These are phyloP conservation scores for Penicillium tannophilum DNA, from an alignment of 495 filamentous ascomycete species.

Conservation along the genomic window DNA sequence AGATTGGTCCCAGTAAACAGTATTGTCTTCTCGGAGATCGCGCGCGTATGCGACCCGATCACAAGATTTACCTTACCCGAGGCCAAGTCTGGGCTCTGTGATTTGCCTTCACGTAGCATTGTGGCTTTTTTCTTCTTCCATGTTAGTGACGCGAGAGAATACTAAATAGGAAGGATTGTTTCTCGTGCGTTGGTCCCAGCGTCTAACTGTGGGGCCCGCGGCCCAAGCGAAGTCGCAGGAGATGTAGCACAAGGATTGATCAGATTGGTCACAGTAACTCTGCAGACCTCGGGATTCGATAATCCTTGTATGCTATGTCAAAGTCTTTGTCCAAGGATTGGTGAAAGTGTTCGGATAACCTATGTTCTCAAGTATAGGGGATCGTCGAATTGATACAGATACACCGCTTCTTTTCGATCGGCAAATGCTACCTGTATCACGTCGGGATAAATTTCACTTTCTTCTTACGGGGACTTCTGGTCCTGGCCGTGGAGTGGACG, in stretches of 20 bases:
- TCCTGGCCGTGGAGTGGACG: conserved; percentile 32
- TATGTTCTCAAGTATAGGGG: conserved; percentile 44
- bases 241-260: background rate
- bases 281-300: background rate
- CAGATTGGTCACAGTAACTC: conserved; percentile 17
- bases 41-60: conserved; percentile 1
- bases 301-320: background rate
- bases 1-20: background rate
- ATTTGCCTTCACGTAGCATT: background rate
- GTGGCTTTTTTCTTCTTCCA: background rate
- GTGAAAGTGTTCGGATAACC: conserved; percentile 14
- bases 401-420: conserved; percentile 33
- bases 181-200: conserved; percentile 4
- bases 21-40: background rate
- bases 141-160: background rate
- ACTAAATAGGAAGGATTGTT: background rate
- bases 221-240: conserved; percentile 2
- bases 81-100: background rate
- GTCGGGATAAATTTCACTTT: conserved; percentile 46
- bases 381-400: conserved; percentile 51
- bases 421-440: conserved; percentile 47
- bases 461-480: conserved; percentile 35
- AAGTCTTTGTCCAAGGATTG: conserved; percentile 17
- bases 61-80: background rate
- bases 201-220: conserved; percentile 2